phyloP scores from a whole-genome alignment of 176 grass and related monocot species.

The Paspalum notatum region DNA sequence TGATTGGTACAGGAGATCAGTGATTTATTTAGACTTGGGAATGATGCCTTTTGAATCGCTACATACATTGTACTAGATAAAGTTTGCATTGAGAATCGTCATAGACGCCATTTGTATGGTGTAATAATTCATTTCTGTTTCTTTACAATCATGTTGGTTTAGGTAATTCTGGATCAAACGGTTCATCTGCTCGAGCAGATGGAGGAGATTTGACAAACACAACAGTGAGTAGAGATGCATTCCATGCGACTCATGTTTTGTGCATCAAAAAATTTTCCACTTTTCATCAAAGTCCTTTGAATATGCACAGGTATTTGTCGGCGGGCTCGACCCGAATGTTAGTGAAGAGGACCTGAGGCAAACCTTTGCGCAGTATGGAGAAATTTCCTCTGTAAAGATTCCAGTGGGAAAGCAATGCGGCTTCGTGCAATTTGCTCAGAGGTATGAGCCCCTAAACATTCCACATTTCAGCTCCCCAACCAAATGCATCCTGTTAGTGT shows the following conservation, averaged over 20 bases:
- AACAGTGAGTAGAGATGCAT: conserved; percentile 63
- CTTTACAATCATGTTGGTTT: conserved; percentile 20
- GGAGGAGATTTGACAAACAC: conserved; percentile 90
- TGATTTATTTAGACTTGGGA: conserved; percentile 22
- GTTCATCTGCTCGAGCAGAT: conserved; percentile 61
- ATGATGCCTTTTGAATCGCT: conserved; percentile 15
- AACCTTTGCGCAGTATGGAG: conserved; percentile 81
- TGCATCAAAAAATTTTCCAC: conserved; percentile 5
- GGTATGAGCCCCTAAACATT: conserved; percentile 43
- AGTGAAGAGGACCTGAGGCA: conserved; percentile 89
- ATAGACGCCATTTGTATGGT: not conserved
- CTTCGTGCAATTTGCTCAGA: conserved; percentile 90
- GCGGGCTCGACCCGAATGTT: conserved; percentile 86
- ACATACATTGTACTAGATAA: not conserved
- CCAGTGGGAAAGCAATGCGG: conserved; percentile 93
- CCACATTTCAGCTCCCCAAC: not conserved
- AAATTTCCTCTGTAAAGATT: conserved; percentile 93
- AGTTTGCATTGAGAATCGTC: conserved; percentile 6
- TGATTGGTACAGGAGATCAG: not conserved
- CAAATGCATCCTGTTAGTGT: not conserved
- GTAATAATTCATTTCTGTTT: conserved; percentile 11
- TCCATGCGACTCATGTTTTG: conserved; percentile 4
- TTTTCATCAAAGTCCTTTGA: conserved; percentile 29
- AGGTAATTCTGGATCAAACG: conserved; percentile 79
- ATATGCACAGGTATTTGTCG: conserved; percentile 85